These are phyloP conservation scores for Apiosordaria backusii DNA, from an alignment of 495 filamentous ascomycete genomes.

Conservation along the genomic window DNA sequence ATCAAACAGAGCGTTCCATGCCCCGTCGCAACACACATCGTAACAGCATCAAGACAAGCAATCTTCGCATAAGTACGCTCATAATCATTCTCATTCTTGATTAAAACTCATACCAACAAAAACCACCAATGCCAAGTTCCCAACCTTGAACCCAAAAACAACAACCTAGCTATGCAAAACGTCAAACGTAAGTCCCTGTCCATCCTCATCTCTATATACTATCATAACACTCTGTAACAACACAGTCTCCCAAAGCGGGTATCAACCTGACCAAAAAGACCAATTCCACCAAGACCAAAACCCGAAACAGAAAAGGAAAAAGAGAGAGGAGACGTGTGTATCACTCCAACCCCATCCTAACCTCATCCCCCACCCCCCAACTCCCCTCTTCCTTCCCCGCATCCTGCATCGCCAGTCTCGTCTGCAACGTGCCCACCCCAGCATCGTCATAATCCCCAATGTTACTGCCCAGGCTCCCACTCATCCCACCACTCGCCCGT, in stretches of 20 bases:
- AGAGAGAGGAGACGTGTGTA: neutral
- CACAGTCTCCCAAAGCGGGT: neutral
- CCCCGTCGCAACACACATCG: too few relatives aligned
- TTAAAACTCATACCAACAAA: too few relatives aligned
- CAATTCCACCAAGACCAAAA: too few relatives aligned
- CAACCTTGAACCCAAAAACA: too few relatives aligned
- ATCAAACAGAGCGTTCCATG: too few relatives aligned
- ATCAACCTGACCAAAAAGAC: conserved; percentile 2
- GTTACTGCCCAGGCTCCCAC: neutral
- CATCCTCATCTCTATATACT: neutral
- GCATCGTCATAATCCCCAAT: conserved; percentile 28
- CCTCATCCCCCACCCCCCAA: conserved; percentile 40
- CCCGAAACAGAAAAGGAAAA: neutral
- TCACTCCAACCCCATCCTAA: conserved; percentile 39
- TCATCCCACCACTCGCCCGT: conserved; percentile 20
- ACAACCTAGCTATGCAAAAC: neutral
- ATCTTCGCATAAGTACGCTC: too few relatives aligned
- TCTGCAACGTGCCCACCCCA: conserved; percentile 21
- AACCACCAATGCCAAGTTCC: too few relatives aligned
- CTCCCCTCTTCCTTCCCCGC: conserved; percentile 27
- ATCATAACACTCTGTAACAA: neutral
- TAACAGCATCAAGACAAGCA: too few relatives aligned
- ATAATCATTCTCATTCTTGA: too few relatives aligned
- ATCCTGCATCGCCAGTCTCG: conserved; percentile 31
- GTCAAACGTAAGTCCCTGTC: neutral